Evolutionary conservation across 1,139 yeast genomes (phyloP).

Genomic region (Yueomyces sp.): DNA sequence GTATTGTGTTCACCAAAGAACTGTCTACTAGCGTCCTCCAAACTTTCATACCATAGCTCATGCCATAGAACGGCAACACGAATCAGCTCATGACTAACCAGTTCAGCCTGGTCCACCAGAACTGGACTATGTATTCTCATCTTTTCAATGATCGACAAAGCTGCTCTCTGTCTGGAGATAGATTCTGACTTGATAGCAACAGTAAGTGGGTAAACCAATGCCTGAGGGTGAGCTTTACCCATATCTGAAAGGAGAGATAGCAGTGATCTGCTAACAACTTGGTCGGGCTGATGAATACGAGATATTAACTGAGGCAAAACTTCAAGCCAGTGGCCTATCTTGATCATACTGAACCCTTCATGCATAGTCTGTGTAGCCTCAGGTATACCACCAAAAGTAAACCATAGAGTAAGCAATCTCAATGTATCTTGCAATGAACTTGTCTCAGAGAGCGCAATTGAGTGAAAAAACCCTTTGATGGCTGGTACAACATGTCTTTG

Average conservation of each 20-base stretch:
- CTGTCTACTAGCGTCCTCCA: slow-evolving; percentile 89
- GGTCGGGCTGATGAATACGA: slow-evolving; percentile 90
- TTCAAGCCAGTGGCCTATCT: slow-evolving; percentile 87
- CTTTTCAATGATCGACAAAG: slow-evolving; percentile 78
- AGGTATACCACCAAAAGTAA: slow-evolving; percentile 83
- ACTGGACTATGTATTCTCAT: slow-evolving; percentile 80
- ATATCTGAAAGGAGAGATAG: slow-evolving; percentile 73
- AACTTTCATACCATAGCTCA: slow-evolving; percentile 95
- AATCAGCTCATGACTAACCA: slow-evolving; percentile 87
- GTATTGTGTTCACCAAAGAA: slow-evolving; percentile 93
- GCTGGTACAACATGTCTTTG: slow-evolving; percentile 90
- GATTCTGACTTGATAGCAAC: slow-evolving; percentile 95
- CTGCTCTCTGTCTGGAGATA: slow-evolving; percentile 80
- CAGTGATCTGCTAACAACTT: slow-evolving; percentile 66
- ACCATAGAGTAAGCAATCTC: slow-evolving; percentile 85
- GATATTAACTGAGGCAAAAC: slow-evolving; percentile 94
- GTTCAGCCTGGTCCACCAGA: slow-evolving; percentile 82
- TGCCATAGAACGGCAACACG: slow-evolving; percentile 96
- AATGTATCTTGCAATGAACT: slow-evolving; percentile 88
- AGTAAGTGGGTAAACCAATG: slow-evolving; percentile 85
- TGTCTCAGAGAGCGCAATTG: slow-evolving; percentile 76
- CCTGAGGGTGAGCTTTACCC: slow-evolving; percentile 95
- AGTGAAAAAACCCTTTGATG: slow-evolving; percentile 87
- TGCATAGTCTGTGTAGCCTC: slow-evolving; percentile 87
- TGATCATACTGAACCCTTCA: slow-evolving; percentile 83